Evolutionary conservation across 2,329 filamentous ascomycete genomes (phyloP), one percentile per base, ranked within the genome.

Genomic region (Fusarium duplospermum): DNA sequence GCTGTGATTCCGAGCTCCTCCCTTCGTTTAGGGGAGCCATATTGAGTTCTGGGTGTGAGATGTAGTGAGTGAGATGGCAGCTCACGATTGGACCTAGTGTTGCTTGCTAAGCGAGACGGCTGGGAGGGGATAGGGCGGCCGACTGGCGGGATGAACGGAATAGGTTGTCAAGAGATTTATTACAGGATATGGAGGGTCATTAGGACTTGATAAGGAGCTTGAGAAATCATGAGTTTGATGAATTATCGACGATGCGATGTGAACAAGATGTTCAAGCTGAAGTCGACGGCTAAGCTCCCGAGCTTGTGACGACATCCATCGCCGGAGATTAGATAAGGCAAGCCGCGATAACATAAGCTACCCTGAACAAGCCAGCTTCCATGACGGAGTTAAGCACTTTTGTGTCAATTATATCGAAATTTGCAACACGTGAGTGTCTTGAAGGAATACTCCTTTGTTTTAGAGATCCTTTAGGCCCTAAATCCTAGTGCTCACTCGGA

Each of bases 281-380:
- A 63, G 70, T 65, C 29, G 58, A 54, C 36, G 29, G 52, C 33
- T 40, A 47, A 73, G 74, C 71, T 47, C 66, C 56, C 36, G 33
- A 76, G 74, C 59, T 73, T 73, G 74, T 76, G 74, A 76, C 74
- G 74, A 76, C 74, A 76, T 76, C 60, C 42, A 54, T 45, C n/a
- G 18, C 31, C 74, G 74, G 72, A 75, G 74, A 76, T 76, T 71
- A 75, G 74, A 76, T 76, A 76, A 71, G 66, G 13, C 33, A 52
- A n/a, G 20, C 45, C 20, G 18, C 22, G 45, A 36, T 36, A 10
- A 42, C 31, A 36, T 29, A 10, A 38, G 36, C 33, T 73, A 74
- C 71, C 71, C 71, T 73, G 22, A 10, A 73, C 57, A 47, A 20
- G 11, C 7, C 22, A 31, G 13, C 10, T 38, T 24, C 16, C 22